These are phyloP conservation scores for Carnegiea gigantea DNA, from an alignment of 179 eudicot genomes.

Conservation along the genomic window DNA sequence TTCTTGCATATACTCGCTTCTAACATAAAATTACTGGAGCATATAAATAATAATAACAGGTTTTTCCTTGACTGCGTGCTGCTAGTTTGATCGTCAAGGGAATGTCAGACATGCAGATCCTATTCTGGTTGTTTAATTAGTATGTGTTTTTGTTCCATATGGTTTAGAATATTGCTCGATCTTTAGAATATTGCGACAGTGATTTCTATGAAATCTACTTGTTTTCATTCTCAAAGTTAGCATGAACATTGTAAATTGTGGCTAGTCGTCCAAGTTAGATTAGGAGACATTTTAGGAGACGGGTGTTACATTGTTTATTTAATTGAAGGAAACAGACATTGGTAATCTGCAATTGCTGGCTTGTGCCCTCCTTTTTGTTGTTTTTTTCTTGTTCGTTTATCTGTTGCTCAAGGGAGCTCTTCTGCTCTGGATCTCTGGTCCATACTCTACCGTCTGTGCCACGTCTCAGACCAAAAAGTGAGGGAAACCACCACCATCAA, in stretches of 20 bases:
- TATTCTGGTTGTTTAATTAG: background rate
- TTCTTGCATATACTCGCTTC: background rate
- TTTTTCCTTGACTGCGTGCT: constrained; percentile 23
- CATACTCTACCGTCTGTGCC: too few relatives aligned
- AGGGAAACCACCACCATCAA: too few relatives aligned
- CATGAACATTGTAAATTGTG: background rate
- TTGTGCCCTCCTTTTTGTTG: constrained; percentile 8
- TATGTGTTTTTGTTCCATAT: constrained; percentile 18
- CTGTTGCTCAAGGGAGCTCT: constrained; percentile 4
- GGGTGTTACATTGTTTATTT: too few relatives aligned
- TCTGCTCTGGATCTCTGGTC: background rate
- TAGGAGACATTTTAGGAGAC: background rate
- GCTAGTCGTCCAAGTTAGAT: background rate
- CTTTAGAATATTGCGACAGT: constrained; percentile 21
- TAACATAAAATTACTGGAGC: background rate
- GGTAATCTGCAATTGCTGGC: too few relatives aligned
- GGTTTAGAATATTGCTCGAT: constrained; percentile 23
- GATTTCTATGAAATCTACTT: constrained; percentile 16
- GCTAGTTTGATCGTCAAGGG: constrained; percentile 18
- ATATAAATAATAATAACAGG: constrained; percentile 6
- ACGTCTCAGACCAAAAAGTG: too few relatives aligned
- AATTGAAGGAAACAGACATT: too few relatives aligned
- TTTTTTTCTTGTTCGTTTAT: background rate
- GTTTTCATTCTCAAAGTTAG: background rate
- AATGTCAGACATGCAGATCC: constrained; percentile 27